Evolutionary conservation across 1,139 yeast genomes (phyloP).

Genomic region (Komagataea norvegica): DNA sequence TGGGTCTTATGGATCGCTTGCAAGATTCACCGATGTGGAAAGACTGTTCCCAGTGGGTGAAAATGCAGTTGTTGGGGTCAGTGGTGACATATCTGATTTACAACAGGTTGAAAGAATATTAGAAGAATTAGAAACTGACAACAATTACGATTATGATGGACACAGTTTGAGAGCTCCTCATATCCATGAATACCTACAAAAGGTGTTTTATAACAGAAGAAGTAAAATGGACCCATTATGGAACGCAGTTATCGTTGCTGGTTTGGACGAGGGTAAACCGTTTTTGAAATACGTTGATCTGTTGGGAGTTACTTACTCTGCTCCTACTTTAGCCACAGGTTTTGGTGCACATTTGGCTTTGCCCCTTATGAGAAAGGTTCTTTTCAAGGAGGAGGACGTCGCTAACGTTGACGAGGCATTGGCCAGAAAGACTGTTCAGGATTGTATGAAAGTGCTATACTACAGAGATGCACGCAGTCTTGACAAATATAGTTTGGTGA

Average conservation of each 20-base stretch:
- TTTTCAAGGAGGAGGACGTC: conserved; percentile 73
- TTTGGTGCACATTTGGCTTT: conserved; percentile 94
- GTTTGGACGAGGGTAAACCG: conserved; percentile 67
- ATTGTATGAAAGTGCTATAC: conserved; percentile 90
- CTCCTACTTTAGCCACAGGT: conserved; percentile 93
- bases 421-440: conserved; percentile 70
- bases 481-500: conserved; percentile 78
- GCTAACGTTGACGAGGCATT: conserved; percentile 62
- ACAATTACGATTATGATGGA: conserved; percentile 70
- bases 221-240: conserved; percentile 93
- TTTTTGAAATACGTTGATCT: conserved; percentile 84
- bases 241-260: conserved; percentile 93
- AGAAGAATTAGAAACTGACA: conserved; percentile 74
- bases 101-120: conserved; percentile 75
- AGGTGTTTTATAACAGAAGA: conserved; percentile 82
- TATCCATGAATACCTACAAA: conserved; percentile 81
- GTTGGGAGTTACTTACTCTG: conserved; percentile 83
- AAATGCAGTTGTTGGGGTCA: conserved; percentile 84
- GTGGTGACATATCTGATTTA: conserved; percentile 94
- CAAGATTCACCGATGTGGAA: conserved; percentile 81
- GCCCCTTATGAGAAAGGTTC: conserved; percentile 82
- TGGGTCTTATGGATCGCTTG: conserved; percentile 90
- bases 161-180: conserved; percentile 77
- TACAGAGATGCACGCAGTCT: conserved; percentile 95
- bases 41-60: conserved; percentile 79